phyloP scores from a whole-genome alignment of 805 yeast genomes.

The Cyberlindnera bimundalis region DNA sequence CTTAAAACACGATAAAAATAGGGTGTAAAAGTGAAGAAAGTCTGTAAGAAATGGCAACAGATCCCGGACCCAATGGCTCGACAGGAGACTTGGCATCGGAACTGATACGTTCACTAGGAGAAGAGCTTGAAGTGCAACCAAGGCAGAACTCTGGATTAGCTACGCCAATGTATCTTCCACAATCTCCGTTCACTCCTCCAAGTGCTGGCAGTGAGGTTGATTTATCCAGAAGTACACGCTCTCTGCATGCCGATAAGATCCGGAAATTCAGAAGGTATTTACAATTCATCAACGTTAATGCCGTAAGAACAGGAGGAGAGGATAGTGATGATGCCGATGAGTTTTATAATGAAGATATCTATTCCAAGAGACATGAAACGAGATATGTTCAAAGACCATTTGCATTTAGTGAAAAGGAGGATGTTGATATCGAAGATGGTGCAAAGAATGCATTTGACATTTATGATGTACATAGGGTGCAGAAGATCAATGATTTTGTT shows the following conservation, averaged over 20 bases:
- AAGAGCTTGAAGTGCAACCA: conserved; percentile 1
- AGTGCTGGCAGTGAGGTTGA: conserved; percentile 1
- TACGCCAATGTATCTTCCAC: conserved; percentile 8
- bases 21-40: not conserved
- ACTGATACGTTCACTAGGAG: not conserved
- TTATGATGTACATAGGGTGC: conserved; percentile 20
- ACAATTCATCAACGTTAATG: conserved; percentile 10
- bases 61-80: not conserved
- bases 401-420: conserved; percentile 8
- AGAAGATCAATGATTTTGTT: not conserved
- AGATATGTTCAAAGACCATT: conserved; percentile 9
- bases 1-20: not conserved
- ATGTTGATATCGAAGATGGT: conserved; percentile 11
- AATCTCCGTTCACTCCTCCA: conserved; percentile 2
- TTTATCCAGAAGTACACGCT: conserved; percentile 2
- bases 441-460: conserved; percentile 10
- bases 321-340: conserved; percentile 19
- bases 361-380: conserved; percentile 5
- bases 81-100: not conserved
- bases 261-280: conserved; percentile 17
- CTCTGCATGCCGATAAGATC: conserved; percentile 16
- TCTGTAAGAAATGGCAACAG: not conserved
- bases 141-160: conserved; percentile 8
- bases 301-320: conserved; percentile 9
- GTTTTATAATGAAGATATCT: conserved; percentile 14